Percentiles rank a stretch among this genome's conserved stretches.
Evolutionary conservation across 768 basidiomycete genomes (phyloP).

Genomic region (Macrolepiota fuliginosa): DNA sequence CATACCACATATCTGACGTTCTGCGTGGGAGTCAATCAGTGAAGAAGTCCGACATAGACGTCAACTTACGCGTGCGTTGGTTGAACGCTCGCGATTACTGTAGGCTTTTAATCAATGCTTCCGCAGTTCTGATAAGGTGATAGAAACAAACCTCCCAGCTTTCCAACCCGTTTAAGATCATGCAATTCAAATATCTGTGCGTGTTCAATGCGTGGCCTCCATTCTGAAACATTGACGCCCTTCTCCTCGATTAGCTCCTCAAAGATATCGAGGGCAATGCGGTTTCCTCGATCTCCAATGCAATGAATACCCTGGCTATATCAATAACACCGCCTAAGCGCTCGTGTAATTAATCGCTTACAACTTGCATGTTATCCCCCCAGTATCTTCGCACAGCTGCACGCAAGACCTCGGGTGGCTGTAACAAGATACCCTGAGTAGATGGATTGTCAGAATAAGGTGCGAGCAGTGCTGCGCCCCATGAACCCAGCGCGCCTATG

Average conservation of each 20-base stretch:
- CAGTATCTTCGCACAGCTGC: conserved; percentile 61
- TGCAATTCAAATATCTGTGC: conserved; percentile 78
- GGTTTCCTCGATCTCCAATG: conserved; percentile 87
- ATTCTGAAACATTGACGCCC: conserved; percentile 37
- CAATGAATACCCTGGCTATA: conserved; percentile 80
- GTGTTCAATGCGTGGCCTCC: conserved; percentile 87
- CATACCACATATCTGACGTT: conserved; percentile 92
- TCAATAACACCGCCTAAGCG: neutral
- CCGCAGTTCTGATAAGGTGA: neutral
- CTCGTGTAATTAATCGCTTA: conserved; percentile 32
- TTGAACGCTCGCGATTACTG: conserved; percentile 90
- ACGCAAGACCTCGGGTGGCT: conserved; percentile 49
- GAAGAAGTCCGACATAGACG: neutral
- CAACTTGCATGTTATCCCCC: conserved; percentile 80
- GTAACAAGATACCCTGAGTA: conserved; percentile 67
- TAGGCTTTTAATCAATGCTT: neutral
- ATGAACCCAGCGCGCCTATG: conserved; percentile 83
- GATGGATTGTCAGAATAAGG: conserved; percentile 74
- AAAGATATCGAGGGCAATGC: conserved; percentile 79
- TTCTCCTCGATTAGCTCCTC: conserved; percentile 52
- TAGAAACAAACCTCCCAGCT: conserved; percentile 61
- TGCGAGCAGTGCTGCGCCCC: conserved; percentile 80
- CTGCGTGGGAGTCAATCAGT: conserved; percentile 29
- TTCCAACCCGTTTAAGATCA: conserved; percentile 69
- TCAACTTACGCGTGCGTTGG: conserved; percentile 81